Evolutionary conservation across 2,329 filamentous ascomycete genomes (phyloP).

Genomic region (Bertia moriformis): DNA sequence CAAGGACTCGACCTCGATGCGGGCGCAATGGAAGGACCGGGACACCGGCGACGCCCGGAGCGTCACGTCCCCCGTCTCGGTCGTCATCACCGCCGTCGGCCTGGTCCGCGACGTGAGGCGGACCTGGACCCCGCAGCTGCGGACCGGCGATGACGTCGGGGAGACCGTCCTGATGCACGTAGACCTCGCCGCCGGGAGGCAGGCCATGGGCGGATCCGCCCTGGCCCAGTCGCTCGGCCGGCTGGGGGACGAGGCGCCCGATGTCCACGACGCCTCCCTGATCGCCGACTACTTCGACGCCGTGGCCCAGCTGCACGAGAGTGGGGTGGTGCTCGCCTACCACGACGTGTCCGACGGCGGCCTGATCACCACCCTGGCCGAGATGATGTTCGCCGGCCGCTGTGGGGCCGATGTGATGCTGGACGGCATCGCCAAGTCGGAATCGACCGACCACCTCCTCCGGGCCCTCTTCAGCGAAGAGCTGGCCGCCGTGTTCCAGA

Average conservation of each 20-base stretch:
- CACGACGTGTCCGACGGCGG: slow-evolving; percentile 91
- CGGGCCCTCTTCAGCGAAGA: slow-evolving; percentile 89
- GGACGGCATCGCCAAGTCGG: slow-evolving; percentile 53
- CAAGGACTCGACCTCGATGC: slow-evolving; percentile 98
- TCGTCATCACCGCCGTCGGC: slow-evolving; percentile 82
- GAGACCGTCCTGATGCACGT: slow-evolving; percentile 82
- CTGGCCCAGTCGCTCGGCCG: slow-evolving; percentile 80
- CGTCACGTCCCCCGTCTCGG: slow-evolving; percentile 80
- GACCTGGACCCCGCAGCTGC: slow-evolving; percentile 87
- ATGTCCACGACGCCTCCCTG: slow-evolving; percentile 68
- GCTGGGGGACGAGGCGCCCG: slow-evolving; percentile 70
- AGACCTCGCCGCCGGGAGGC: slow-evolving; percentile 68
- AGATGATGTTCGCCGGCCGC: slow-evolving; percentile 97
- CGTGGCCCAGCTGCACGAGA: slow-evolving; percentile 47
- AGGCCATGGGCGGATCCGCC: slow-evolving; percentile 78
- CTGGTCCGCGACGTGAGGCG: slow-evolving; percentile 67
- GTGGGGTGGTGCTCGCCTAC: slow-evolving; percentile 63
- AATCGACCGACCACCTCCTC: slow-evolving; percentile 48
- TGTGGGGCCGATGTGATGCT: slow-evolving; percentile 77
- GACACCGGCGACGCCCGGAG: slow-evolving; percentile 56
- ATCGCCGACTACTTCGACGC: slow-evolving; percentile 89
- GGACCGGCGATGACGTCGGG: slow-evolving; percentile 71
- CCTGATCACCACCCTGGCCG: slow-evolving; percentile 73
- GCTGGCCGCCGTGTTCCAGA: slow-evolving; percentile 88
- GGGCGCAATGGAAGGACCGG: slow-evolving; percentile 79